Percentiles rank a stretch among this genome's conserved stretches.
Conservation (phyloP, 2,329 filamentous ascomycete genomes). For the Xylariaceae sp. region DNA sequence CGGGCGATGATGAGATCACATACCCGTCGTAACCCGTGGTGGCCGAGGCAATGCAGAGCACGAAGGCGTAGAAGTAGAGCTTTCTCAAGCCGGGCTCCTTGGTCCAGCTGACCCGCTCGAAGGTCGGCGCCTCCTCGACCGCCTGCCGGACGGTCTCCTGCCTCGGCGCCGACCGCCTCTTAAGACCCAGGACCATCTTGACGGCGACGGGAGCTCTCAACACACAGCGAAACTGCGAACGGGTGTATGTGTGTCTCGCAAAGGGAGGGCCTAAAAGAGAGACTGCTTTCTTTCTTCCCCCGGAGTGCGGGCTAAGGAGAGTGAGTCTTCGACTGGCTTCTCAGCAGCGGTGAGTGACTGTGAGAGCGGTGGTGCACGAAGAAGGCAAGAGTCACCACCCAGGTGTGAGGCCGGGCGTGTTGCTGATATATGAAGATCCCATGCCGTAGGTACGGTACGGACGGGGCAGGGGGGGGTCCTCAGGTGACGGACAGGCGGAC, state of each 20-base stretch:
- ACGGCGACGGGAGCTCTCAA: slow-evolving; percentile 1
- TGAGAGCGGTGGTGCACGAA: background rate
- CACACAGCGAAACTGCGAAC: background rate
- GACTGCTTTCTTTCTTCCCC: no score
- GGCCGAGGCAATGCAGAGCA: slow-evolving; percentile 47
- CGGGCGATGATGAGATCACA: slow-evolving; percentile 7
- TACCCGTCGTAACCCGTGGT: slow-evolving; percentile 51
- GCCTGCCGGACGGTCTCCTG: no score
- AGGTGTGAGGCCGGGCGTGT: background rate
- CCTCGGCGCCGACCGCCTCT: slow-evolving; percentile 26
- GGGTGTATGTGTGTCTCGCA: no score
- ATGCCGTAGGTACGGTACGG: background rate
- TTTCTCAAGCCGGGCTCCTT: slow-evolving; percentile 48
- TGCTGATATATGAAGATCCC: background rate
- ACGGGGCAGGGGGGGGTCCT: slow-evolving; percentile 5
- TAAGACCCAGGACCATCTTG: slow-evolving; percentile 15
- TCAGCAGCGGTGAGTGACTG: slow-evolving; percentile 3
- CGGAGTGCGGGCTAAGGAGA: no score
- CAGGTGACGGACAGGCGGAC: slow-evolving; percentile 23
- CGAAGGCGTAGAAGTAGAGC: slow-evolving; percentile 44
- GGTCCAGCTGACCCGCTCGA: slow-evolving; percentile 44
- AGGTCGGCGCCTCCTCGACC: slow-evolving; percentile 43
- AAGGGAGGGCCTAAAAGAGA: no score
- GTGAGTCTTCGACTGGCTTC: slow-evolving; percentile 4
- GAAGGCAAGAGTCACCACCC: background rate